Evolutionary conservation across 2,329 filamentous ascomycete genomes (phyloP), one percentile per base, ranked within the genome.

Genomic region (Immersiporthe knoxdaviesiana): DNA sequence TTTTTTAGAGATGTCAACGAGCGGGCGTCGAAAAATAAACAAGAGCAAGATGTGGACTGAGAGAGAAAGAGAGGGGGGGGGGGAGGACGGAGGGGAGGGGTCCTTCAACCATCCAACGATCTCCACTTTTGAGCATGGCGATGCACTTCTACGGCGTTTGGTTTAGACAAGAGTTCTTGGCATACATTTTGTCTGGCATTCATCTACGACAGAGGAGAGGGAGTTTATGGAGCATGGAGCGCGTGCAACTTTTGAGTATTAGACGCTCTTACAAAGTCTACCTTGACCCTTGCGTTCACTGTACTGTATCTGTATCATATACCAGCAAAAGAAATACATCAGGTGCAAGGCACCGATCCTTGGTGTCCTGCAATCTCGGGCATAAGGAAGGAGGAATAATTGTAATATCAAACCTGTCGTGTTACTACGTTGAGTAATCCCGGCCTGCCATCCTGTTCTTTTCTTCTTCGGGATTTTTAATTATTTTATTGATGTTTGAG

Each of bases 1-100:
- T 90, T 92, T 78, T 97, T 97, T 44, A 85, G 89, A 66, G 86
- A 87, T 14, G 88, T 93, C 63, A 97, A 98, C 70, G 84, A 87
- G 75, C 81, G 78, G 47, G 76, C 79, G 39, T 72, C 75, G 54
- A 74, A 69, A 68, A 77, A 75, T 63, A 70, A 77, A 47, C 62
- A 73, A 27, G 71, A 67, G 65, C 60, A 52, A 12, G 61, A 64
- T 41, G 39, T 65, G 66, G 65, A 65, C n/a, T 65, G 50, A 69
- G 37, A 27, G 12, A 59, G 30, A 18, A n/a, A n/a, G n/a, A n/a
- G n/a, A n/a, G n/a, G n/a, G n/a, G n/a, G n/a, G n/a, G n/a, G n/a
- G n/a, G n/a, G n/a, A n/a, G n/a, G n/a, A n/a, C n/a, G n/a, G n/a
- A n/a, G n/a, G n/a, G n/a, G n/a, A n/a, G n/a, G n/a, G n/a, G n/a